Conservation (phyloP, 2,329 filamentous ascomycete species). For the Endothia cerciana region DNA sequence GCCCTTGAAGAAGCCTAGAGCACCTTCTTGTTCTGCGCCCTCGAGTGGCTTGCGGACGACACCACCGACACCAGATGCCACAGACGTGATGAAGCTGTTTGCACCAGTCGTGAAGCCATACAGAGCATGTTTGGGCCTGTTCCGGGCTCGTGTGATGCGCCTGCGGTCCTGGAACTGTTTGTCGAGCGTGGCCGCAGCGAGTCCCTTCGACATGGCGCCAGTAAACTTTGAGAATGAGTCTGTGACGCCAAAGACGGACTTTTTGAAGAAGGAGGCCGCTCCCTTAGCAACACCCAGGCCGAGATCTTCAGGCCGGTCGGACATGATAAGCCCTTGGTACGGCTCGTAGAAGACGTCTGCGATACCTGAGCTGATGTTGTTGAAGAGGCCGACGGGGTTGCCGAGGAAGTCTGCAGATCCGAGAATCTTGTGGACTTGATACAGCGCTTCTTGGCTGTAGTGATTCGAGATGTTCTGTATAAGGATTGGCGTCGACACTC, state of each 20-base stretch:
- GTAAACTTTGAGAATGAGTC: conserved; percentile 99
- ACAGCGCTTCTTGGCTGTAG: conserved; percentile 94
- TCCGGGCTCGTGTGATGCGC: conserved; percentile 89
- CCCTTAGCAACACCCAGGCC: conserved; percentile 95
- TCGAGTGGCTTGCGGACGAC: conserved; percentile 92
- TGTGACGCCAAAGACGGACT: conserved; percentile 95
- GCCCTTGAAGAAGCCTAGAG: conserved; percentile 94
- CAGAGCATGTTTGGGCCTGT: conserved; percentile 93
- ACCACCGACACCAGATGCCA: conserved; percentile 92
- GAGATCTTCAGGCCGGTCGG: conserved; percentile 91
- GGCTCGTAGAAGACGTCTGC: conserved; percentile 99
- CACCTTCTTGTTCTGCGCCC: conserved; percentile 93
- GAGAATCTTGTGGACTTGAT: conserved; percentile 96
- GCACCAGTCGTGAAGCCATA: conserved; percentile 96
- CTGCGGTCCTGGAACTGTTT: conserved; percentile 98
- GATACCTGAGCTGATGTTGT: conserved; percentile 95
- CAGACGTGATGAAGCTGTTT: conserved; percentile 89
- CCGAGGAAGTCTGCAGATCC: conserved; percentile 97
- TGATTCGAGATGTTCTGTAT: conserved; percentile 88
- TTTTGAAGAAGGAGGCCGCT: conserved; percentile 96
- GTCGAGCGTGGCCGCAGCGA: conserved; percentile 93
- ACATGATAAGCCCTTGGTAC: conserved; percentile 94
- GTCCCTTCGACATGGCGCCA: conserved; percentile 93
- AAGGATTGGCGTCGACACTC: conserved; percentile 83
- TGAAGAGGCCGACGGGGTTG: conserved; percentile 96